Conservation (phyloP, 2,329 filamentous ascomycete species). For the Phyllosticta paracitricarpa region DNA sequence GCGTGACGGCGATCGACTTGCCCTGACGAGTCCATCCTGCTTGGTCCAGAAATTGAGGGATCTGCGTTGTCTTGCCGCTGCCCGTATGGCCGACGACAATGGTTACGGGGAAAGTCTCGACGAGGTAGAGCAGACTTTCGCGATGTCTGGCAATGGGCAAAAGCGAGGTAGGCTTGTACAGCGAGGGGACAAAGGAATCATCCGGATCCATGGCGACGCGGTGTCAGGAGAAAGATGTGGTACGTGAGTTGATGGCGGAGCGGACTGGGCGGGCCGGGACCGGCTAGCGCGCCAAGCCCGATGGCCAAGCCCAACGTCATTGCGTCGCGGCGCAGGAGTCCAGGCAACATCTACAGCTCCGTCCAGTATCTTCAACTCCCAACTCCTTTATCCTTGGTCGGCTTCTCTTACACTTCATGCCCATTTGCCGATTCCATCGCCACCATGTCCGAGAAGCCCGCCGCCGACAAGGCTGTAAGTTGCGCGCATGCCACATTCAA, state of each 20-base stretch:
- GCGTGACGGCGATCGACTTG: conserved; percentile 78
- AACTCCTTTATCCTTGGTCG: not conserved
- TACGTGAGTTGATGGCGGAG: not conserved
- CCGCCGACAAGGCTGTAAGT: conserved; percentile 12
- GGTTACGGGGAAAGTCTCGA: conserved; percentile 75
- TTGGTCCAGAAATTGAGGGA: conserved; percentile 81
- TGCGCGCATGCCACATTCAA: conserved; percentile 14
- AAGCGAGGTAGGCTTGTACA: conserved; percentile 75
- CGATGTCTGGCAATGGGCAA: conserved; percentile 81
- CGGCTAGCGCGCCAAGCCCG: not conserved
- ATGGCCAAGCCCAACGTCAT: not conserved
- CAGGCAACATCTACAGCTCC: not conserved
- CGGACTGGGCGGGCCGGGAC: not conserved
- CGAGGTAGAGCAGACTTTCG: conserved; percentile 69
- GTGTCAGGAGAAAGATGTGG: conserved; percentile 1
- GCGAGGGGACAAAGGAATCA: conserved; percentile 57
- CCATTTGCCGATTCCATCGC: not conserved
- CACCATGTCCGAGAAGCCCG: conserved; percentile 11
- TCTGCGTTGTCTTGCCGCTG: conserved; percentile 90
- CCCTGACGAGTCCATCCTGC: conserved; percentile 82
- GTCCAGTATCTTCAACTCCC: not conserved
- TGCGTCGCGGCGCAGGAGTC: conserved; percentile 1
- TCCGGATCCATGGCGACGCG: conserved; percentile 21
- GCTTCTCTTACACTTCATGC: not conserved
- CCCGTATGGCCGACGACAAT: conserved; percentile 91